Evolutionary conservation across 805 yeast species (phyloP), one percentile per base, ranked within the genome.

Genomic region (Kurtzmaniella fragi): DNA sequence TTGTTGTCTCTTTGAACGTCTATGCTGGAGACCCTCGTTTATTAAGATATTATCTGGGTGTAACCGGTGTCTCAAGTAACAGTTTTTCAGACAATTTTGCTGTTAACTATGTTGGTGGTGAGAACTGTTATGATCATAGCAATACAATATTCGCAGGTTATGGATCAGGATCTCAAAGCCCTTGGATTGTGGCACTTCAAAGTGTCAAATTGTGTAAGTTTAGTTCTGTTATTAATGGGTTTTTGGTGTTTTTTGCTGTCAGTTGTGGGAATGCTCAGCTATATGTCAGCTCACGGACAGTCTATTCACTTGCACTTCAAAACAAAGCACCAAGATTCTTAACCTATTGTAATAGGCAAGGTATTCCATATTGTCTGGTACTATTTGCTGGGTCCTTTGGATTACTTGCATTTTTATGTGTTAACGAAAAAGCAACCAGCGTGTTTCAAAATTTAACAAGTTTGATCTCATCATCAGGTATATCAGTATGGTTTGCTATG

Each of bases 21-120:
- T 84, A 84, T 57, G 70, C 86, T 41, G 95, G 91, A 1, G 93
- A 85, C 54, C 88, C 90, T 3, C 63, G 89, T 40, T 61, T 84
- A 15, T 58, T 82, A 37, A 61, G 87, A 39, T 83, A 77, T 51
- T 75, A 60, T 42, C 55, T 52, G 42, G 71, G 71, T 3, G 38
- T 42, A 36, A 55, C 73, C 5, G 62, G 67, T 5, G 57, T 59
- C 1, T 29, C 47, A 1, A 38, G 46, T 5, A 35, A 29, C 16
- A 49, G 61, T 2, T 52, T 57, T 39, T 33, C 43, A 8, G 27
- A 41, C 15, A 61, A 61, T 35, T 50, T 40, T 33, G 72, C 69
- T 10, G 48, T 67, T 9, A 38, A 53, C 12, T 58, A 52, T 34
- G 62, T 57, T 15, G 73, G 72, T 2, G 71, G 71, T 1, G 47